Evolutionary conservation across 2,329 filamentous ascomycete genomes (phyloP), one percentile per base, ranked within the genome.

Genomic region (Falciphora oryzae): DNA sequence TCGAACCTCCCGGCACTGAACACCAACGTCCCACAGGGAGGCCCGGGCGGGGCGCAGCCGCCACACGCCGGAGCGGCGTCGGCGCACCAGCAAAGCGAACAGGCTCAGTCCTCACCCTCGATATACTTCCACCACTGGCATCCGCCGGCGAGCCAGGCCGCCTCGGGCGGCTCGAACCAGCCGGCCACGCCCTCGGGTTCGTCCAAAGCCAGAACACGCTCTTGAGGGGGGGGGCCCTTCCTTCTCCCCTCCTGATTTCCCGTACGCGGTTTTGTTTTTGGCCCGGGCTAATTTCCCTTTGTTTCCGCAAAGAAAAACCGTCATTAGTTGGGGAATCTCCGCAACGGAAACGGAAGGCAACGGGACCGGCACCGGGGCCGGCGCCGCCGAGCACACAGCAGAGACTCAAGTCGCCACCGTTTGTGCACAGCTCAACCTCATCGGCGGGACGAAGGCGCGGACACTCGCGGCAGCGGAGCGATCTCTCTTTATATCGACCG

Each of bases 51-150:
- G 66, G 85, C 88, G 70, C 84, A 63, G 28, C 27, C 16, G 16
- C 53, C 32, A n/a, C 35, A 38, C 3, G 44, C 28, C 5, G 53
- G 32, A 31, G 61, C 25, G 29, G 50, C 38, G 38, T 10, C n/a
- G 35, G 60, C 31, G 7, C 60, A 62, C 22, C 22, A 31, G 32
- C 60, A 62, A 53, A 35, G 31, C n/a, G 31, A 89, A 69, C 85
- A 87, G 60, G 77, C 85, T 59, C 81, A 88, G 68, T 83, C 86
- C 25, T 91, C 90, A 57, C 87, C 89, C 0, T 90, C 89, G 28
- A 90, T 96, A 61, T 95, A 92, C 75, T 97, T 97, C 74, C 92
- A 96, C 73, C 92, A 96, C 74, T 97, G 93, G 92, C 90, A 94
- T 66, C 93, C 93, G 59, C 93, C 93, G 18, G 84, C 82, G 28